Evolutionary conservation across 1,284 basidiomycete species (phyloP), one percentile per base, ranked within the genome.

Genomic region (Ceratobasidium sp.): DNA sequence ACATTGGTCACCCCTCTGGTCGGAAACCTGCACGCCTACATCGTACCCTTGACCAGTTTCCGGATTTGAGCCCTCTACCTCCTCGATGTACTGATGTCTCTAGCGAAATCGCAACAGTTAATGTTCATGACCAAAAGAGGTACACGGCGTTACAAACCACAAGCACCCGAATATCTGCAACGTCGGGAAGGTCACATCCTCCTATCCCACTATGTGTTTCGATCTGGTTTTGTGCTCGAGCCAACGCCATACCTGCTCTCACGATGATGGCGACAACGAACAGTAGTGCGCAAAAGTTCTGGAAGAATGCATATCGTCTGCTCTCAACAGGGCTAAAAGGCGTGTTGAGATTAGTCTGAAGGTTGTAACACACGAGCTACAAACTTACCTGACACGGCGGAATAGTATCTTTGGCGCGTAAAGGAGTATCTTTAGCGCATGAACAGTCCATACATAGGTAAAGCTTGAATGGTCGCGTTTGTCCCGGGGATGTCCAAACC

Each of bases 301-400:
- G 68, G 46, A 70, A 59, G 9, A 70, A 56, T n/a, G 68, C 68
- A 61, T 59, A 70, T 57, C 54, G 52, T 33, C 33, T 70, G 28
- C 50, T 70, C 40, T 70, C 54, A 15, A 70, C 68, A 28, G 38
- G 54, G 54, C 68, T 70, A 33, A 40, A 15, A 20, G 23, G 20
- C 17, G 42, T 26, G 61, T 64, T 20, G 59, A 33, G 42, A 40
- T 28, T 44, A 17, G 40, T 6, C 44, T 2, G 17, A 23, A 9
- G 9, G 59, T 15, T n/a, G 23, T 44, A 17, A 9, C 9, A 42
- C 17, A 33, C 17, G 38, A 40, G 13, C n/a, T 15, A 59, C 26
- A 33, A 44, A 42, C 61, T 2, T 64, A 56, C 66, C 50, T 68
- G 20, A 54, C 40, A n/a, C 46, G 66, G 17, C 66, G 66, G 17